A percentile compares a stretch with the other conserved stretches of the same genome.
Conservation (phyloP, 352 stramenopile genomes). For the Lagenidium giganteum region DNA sequence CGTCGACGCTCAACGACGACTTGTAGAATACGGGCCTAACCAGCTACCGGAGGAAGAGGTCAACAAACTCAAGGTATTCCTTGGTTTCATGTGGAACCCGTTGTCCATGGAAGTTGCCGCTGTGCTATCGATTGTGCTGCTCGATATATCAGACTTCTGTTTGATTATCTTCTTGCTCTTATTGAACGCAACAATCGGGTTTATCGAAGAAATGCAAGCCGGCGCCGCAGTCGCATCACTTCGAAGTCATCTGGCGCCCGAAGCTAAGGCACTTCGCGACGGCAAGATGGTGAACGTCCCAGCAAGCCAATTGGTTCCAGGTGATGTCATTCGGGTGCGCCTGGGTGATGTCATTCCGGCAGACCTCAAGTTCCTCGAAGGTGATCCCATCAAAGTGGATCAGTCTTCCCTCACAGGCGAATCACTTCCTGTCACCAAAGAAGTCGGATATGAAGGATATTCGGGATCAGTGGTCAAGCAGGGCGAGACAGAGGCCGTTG, state of each 20-base stretch:
- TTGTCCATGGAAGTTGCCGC: conserved; percentile 77
- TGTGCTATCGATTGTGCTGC: conserved; percentile 69
- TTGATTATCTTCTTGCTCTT: conserved; percentile 69
- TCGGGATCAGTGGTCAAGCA: conserved; percentile 83
- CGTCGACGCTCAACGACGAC: conserved; percentile 66
- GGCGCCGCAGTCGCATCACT: conserved; percentile 84
- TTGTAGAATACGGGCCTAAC: conserved; percentile 76
- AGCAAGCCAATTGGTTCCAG: conserved; percentile 61
- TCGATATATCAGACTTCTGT: conserved; percentile 72
- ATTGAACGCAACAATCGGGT: conserved; percentile 70
- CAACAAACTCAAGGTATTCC: conserved; percentile 76
- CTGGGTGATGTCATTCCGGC: conserved; percentile 90
- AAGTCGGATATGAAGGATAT: conserved; percentile 70
- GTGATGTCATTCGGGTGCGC: conserved; percentile 72
- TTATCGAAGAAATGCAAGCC: conserved; percentile 83
- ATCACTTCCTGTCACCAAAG: conserved; percentile 89
- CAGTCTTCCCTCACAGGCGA: conserved; percentile 93
- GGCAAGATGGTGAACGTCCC: conserved; percentile 64
- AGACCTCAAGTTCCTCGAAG: conserved; percentile 85
- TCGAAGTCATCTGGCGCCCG: conserved; percentile 81
- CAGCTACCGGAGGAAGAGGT: conserved; percentile 74
- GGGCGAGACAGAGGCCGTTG: conserved; percentile 89
- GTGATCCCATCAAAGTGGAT: conserved; percentile 80
- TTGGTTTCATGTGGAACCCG: conserved; percentile 81
- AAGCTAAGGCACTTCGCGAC: conserved; percentile 81